phyloP scores from a whole-genome alignment of 108 stramenopile species.

The Cyclotella atomus region DNA sequence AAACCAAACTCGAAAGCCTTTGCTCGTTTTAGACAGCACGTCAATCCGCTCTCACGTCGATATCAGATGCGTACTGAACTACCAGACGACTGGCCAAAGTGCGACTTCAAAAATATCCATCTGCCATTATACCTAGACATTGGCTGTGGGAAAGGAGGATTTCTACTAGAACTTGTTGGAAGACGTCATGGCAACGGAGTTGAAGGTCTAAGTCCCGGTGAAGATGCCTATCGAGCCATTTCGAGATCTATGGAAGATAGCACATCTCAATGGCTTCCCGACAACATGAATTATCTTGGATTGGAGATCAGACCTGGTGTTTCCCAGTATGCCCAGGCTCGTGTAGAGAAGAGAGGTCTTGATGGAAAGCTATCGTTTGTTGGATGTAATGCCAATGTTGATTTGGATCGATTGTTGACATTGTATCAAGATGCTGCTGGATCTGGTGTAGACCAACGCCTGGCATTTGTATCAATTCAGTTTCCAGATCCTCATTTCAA shows the following conservation, averaged over 20 bases:
- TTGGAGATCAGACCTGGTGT: constrained; percentile 88
- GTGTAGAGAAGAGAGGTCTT: constrained; percentile 58
- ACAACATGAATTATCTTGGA: constrained; percentile 80
- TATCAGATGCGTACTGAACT: constrained; percentile 71
- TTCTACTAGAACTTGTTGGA: constrained; percentile 72
- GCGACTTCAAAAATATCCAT: constrained; percentile 58
- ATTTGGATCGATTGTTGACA: constrained; percentile 72
- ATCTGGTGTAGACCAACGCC: background rate
- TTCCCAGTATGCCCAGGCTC: constrained; percentile 68
- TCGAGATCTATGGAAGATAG: constrained; percentile 15
- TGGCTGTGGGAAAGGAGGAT: constrained; percentile 90
- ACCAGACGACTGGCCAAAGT: constrained; percentile 68
- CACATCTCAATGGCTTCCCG: constrained; percentile 21
- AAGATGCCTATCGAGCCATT: constrained; percentile 23
- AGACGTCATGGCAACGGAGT: constrained; percentile 10
- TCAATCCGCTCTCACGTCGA: constrained; percentile 80
- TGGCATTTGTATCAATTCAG: constrained; percentile 81
- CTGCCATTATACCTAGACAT: constrained; percentile 84
- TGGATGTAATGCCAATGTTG: constrained; percentile 93
- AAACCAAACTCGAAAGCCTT: constrained; percentile 33
- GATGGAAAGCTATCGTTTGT: constrained; percentile 68
- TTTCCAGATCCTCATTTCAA: constrained; percentile 96
- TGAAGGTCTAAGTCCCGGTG: background rate
- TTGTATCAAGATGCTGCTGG: constrained; percentile 49
- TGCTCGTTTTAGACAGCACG: constrained; percentile 85